These are phyloP conservation scores for Theobroma cacao DNA, from an alignment of 345 rosid genomes.

Conservation along the genomic window DNA sequence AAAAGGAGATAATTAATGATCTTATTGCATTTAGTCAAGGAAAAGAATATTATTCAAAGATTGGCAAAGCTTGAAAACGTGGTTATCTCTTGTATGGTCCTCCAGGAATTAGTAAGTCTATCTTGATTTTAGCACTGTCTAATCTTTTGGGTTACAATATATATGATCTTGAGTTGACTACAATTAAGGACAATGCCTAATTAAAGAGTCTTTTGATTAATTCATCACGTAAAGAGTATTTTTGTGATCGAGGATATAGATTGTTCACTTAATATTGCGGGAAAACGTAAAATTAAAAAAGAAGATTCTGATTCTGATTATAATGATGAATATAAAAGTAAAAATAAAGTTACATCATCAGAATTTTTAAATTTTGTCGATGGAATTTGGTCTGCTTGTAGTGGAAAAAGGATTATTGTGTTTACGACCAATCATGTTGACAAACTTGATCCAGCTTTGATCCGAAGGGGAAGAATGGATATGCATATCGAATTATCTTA, in stretches of 20 bases:
- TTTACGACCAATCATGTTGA: too few species aligned
- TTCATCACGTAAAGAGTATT: slow-evolving; percentile 14
- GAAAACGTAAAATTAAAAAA: not conserved
- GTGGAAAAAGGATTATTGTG: slow-evolving; percentile 23
- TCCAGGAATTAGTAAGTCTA: slow-evolving; percentile 23
- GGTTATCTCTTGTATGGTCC: slow-evolving; percentile 27
- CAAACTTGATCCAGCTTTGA: slow-evolving; percentile 26
- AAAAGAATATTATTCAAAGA: slow-evolving; percentile 18
- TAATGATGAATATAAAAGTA: not conserved
- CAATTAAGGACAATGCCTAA: slow-evolving; percentile 9
- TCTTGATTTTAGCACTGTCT: slow-evolving; percentile 24
- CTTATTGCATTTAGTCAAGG: slow-evolving; percentile 11
- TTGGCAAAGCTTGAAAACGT: slow-evolving; percentile 29
- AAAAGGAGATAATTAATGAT: slow-evolving; percentile 22
- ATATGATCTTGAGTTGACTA: slow-evolving; percentile 20
- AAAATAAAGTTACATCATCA: slow-evolving; percentile 16
- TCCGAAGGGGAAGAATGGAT: slow-evolving; percentile 27
- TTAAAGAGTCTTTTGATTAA: slow-evolving; percentile 18
- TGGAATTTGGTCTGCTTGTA: slow-evolving; percentile 27
- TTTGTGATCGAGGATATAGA: slow-evolving; percentile 24
- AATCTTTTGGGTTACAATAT: slow-evolving; percentile 17
- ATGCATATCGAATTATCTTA: too few species aligned
- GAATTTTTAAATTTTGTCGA: slow-evolving; percentile 27
- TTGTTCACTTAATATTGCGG: slow-evolving; percentile 21
- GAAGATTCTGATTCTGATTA: not conserved